Evolutionary conservation across 169 alveolate genomes (phyloP), one percentile per base, ranked within the genome.

Genomic region (Plasmodium yoelii): DNA sequence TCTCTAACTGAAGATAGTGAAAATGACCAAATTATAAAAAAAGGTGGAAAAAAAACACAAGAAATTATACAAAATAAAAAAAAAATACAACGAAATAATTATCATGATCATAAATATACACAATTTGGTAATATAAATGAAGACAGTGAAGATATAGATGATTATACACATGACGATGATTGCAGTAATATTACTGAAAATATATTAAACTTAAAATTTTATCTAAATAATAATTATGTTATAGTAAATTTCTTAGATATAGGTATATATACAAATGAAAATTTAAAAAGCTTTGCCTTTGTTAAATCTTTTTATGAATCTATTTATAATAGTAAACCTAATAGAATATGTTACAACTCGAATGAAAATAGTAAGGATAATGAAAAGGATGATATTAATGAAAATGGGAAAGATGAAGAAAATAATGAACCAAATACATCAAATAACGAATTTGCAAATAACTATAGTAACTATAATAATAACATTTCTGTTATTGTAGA

Each of bases 181-280:
- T 8, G 18, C 24, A n/a, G 12, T 18, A 39, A 28, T 6, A 28
- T 24, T 13, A 9, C 15, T n/a, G 13, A 24, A 10, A 64, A 64
- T 18, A 28, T 64, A 10, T 9, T 49, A 47, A 86, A 69, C 47
- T 8, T 6, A 2, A 74, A 70, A 63, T 70, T 61, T 51, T 86
- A 86, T 55, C 56, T 86, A 71, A 87, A 86, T 60, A 34, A 57
- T 46, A 86, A 86, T 42, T 86, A 86, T 47, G 22, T 71, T 42
- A 86, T 86, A 44, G 74, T 86, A n/a, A 86, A 86, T 49, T 86
- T 86, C 69, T 22, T 86, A n/a, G 91, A 86, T 51, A 46, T 86
- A 22, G 26, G 64, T 51, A 86, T 86, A 26, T 70, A 57, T 60
- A 86, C 91, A 13, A 86, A 39, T 42, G 91, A 86, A 51, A 86